These are phyloP conservation scores for Mixia osmundae DNA, from an alignment of 1,284 basidiomycete genomes.

Conservation along the genomic window DNA sequence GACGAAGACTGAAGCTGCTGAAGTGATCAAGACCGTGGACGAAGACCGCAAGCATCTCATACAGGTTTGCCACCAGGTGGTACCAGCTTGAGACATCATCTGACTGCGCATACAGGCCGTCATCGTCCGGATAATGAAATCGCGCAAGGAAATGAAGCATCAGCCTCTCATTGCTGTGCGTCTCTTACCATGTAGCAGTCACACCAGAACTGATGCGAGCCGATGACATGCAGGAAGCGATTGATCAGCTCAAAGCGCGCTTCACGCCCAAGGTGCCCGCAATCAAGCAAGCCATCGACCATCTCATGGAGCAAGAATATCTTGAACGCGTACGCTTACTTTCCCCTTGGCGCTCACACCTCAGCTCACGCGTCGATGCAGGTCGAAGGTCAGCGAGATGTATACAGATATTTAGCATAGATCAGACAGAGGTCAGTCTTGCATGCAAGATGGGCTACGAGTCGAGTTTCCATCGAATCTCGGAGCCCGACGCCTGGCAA, in stretches of 20 bases:
- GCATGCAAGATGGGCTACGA: too few relatives aligned
- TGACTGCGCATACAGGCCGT: constrained; percentile 57
- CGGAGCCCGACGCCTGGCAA: too few relatives aligned
- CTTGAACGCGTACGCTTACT: constrained; percentile 38
- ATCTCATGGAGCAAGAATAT: constrained; percentile 89
- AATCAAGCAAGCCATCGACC: constrained; percentile 75
- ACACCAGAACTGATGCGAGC: too few relatives aligned
- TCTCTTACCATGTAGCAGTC: constrained; percentile 30
- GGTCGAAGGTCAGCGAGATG: constrained; percentile 37
- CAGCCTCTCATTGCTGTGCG: background rate
- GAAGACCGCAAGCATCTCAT: constrained; percentile 94
- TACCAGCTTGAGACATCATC: background rate
- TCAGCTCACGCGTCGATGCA: constrained; percentile 1
- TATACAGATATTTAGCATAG: constrained; percentile 5
- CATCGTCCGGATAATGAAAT: constrained; percentile 69
- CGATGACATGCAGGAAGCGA: constrained; percentile 92
- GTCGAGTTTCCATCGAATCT: too few relatives aligned
- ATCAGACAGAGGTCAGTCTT: background rate
- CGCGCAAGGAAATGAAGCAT: constrained; percentile 33
- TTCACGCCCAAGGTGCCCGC: constrained; percentile 77
- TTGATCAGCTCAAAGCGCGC: constrained; percentile 64
- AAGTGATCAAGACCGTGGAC: constrained; percentile 85
- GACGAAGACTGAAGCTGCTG: constrained; percentile 69
- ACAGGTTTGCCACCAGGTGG: constrained; percentile 30
- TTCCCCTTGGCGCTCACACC: background rate